Base-by-base conservation (phyloP, 441 rosid species). In the Hura crepitans region DNA sequence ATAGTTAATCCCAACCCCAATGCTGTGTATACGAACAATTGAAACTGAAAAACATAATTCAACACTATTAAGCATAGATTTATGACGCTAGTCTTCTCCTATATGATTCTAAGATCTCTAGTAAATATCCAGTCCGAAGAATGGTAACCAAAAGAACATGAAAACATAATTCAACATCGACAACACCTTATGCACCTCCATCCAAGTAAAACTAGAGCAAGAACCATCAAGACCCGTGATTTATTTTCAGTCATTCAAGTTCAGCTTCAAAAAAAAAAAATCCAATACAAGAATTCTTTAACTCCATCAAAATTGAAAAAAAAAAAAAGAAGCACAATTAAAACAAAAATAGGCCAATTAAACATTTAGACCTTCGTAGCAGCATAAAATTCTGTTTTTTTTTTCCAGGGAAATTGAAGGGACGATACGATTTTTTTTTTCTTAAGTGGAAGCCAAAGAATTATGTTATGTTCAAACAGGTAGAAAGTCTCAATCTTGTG, bases 1-100 rank as follows among this genome's bases (percentile, higher is more conserved):
- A 53, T 86, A 86, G 80, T 86, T 86, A 17, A 86, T 84, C 68
- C 88, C 90, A 6, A 86, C 35, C 9, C 84, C 82, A 28, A 39
- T 42, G 45, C 83, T 76, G 3, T 43, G 47, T 22, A 66, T 47
- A 60, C 37, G 68, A n/a, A 65, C 63, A 5, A 45, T 2, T 27
- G 84, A 70, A 66, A 55, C 78, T 82, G 72, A 57, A 62, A n/a
- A 60, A 46, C 31, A 25, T 30, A 64, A 18, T 28, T 57, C 42
- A 35, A 57, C 33, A 28, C 39, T 8, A 35, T 4, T 35, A 35
- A 35, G 4, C 39, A 0, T 35, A 35, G 39, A 5, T 35, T 35
- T 4, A 8, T 8, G 7, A 0, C 39, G 7, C 39, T 35, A 35
- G 7, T 35, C 4, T 35, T 35, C 4, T 35, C 39, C n/a, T n/a